A percentile compares a stretch with the other conserved stretches of the same genome.
These are phyloP conservation scores for Podospora pseudoanserina DNA, from an alignment of 495 filamentous ascomycete genomes.

Conservation along the genomic window DNA sequence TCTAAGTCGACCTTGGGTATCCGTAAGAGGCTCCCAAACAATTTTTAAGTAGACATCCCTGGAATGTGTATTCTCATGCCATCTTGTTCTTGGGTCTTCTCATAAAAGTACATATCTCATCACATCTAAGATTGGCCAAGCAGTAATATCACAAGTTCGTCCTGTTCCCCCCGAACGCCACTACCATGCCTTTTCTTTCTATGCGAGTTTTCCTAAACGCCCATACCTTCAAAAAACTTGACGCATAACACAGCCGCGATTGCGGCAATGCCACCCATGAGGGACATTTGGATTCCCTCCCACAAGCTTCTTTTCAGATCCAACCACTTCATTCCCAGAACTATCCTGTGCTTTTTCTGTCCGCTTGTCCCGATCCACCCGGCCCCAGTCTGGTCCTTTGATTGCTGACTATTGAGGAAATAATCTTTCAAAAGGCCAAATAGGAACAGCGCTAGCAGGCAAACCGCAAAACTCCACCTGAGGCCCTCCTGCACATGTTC, in stretches of 20 bases:
- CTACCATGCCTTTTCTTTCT: neutral
- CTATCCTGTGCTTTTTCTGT: neutral
- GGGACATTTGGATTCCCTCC: conserved; percentile 4
- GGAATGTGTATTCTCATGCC: neutral
- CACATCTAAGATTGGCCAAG: neutral
- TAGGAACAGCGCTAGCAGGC: conserved; percentile 46
- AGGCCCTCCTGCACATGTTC: conserved; percentile 43
- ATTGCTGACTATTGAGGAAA: conserved; percentile 2
- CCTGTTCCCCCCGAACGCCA: neutral
- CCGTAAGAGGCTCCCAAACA: too few species aligned
- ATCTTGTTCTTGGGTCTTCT: neutral
- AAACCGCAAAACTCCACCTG: conserved; percentile 49
- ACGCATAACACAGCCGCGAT: conserved; percentile 8
- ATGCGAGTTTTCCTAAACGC: neutral
- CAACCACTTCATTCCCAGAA: neutral
- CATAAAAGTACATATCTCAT: neutral
- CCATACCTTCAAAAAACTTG: conserved; percentile 1
- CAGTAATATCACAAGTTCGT: neutral
- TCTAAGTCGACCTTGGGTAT: too few species aligned
- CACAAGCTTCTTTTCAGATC: conserved; percentile 4
- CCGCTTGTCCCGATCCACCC: neutral
- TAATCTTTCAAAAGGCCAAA: conserved; percentile 55
- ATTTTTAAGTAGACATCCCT: too few species aligned
- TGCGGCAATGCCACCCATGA: conserved; percentile 6
- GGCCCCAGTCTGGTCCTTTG: neutral